Base-by-base conservation (phyloP, 441 rosid species). In the Pelargonium myrrhifolium region DNA sequence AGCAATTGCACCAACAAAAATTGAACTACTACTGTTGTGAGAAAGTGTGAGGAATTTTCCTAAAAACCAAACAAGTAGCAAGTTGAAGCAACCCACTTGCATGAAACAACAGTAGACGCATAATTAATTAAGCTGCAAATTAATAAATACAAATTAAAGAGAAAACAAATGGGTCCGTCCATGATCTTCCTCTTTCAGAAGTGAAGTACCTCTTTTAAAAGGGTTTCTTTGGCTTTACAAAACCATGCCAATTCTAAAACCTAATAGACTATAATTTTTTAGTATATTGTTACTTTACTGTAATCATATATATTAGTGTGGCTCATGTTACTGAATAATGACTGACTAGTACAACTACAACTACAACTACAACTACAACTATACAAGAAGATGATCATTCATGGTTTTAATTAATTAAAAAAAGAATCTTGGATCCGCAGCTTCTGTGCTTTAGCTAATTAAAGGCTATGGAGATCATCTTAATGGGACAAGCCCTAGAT, bases 381-480 rank as follows among this genome's bases (percentile, higher is more conserved):
- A n/a, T n/a, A n/a, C n/a, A n/a, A n/a, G n/a, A n/a, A n/a, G n/a
- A n/a, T n/a, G n/a, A n/a, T n/a, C n/a, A n/a, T n/a, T n/a, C n/a
- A n/a, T n/a, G n/a, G n/a, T n/a, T n/a, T n/a, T n/a, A n/a, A n/a
- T n/a, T n/a, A n/a, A n/a, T n/a, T n/a, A n/a, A n/a, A n/a, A n/a
- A n/a, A n/a, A 20, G 61, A 56, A 56, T 56, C 22, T 56, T 10
- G 61, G 61, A 56, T 56, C 61, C 10, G 20, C 61, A 5, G 61
- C 61, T 18, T 12, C 5, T 1, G 12, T 9, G 26, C 61, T 56
- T 56, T 56, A 53, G 59, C 21, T 61, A 75, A 78, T 11, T 62
- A 75, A 79, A 71, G 83, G 79, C 83, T 73, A 79, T 15, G 45
- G 15, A 39, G 42, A 37, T 58, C 11, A n/a, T n/a, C n/a, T n/a